Evolutionary conservation across 2,329 filamentous ascomycete species (phyloP).

Genomic region (Aspergillus arachidicola): DNA sequence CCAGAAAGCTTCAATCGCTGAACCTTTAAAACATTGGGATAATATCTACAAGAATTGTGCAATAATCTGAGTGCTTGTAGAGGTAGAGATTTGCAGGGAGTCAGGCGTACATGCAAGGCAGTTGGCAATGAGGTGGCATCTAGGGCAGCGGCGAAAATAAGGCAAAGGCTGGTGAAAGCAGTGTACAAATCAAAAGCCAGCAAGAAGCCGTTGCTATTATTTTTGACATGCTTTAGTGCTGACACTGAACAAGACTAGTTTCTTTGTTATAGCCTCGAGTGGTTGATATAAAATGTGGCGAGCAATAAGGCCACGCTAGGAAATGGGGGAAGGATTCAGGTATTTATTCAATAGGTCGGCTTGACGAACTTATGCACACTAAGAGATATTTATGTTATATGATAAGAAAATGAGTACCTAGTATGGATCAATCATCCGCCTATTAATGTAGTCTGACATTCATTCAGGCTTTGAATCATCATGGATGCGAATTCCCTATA

Average conservation of each 20-base stretch:
- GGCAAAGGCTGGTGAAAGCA: background rate
- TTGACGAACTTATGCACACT: background rate
- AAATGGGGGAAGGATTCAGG: background rate
- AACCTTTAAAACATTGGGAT: background rate
- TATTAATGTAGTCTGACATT: background rate
- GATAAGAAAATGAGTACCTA: background rate
- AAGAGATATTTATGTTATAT: background rate
- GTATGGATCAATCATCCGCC: too few species aligned
- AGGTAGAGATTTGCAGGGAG: background rate
- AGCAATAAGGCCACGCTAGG: background rate
- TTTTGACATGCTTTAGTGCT: background rate
- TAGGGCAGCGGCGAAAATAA: background rate
- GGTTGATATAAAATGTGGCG: too few species aligned
- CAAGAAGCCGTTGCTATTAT: background rate
- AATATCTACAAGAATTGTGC: background rate
- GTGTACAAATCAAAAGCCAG: background rate
- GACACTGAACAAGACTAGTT: background rate
- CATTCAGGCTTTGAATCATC: background rate
- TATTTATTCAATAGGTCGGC: background rate
- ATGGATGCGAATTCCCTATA: background rate
- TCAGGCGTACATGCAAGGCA: background rate
- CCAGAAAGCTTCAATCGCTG: background rate
- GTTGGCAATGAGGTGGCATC: background rate
- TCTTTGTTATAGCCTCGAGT: background rate
- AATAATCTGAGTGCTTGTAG: background rate